Evolutionary conservation across 371 early-diverging fungal genomes (phyloP).

Genomic region (Mucor mucedo): DNA sequence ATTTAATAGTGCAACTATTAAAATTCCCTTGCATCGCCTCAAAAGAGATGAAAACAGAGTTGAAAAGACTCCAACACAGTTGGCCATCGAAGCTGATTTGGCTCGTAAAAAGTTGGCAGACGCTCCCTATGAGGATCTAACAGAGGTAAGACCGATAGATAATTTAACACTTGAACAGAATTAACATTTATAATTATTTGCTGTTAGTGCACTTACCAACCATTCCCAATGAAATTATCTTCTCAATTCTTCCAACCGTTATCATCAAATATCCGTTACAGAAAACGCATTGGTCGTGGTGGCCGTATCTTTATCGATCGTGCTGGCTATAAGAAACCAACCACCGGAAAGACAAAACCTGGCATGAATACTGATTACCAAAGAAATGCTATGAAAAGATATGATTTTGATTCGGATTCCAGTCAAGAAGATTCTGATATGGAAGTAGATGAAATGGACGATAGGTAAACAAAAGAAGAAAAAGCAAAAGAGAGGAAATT

Average conservation of each 20-base stretch:
- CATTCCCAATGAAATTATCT: constrained; percentile 45
- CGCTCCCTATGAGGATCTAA: constrained; percentile 61
- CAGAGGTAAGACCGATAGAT: constrained; percentile 41
- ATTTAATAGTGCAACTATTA: constrained; percentile 54
- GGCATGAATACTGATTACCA: constrained; percentile 13
- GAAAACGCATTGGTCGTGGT: constrained; percentile 67
- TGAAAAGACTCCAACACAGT: constrained; percentile 48
- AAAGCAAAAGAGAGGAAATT: constrained; percentile 20
- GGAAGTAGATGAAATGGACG: constrained; percentile 54
- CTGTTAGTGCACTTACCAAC: constrained; percentile 56
- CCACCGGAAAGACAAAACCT: constrained; percentile 36
- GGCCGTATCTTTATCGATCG: constrained; percentile 66
- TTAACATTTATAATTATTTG: background rate
- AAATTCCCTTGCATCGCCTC: constrained; percentile 57
- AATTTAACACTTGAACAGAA: background rate
- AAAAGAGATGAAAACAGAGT: constrained; percentile 39
- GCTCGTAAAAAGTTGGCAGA: constrained; percentile 57
- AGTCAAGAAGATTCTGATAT: constrained; percentile 56
- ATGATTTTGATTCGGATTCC: constrained; percentile 57
- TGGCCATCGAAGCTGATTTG: constrained; percentile 57
- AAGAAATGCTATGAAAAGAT: constrained; percentile 18
- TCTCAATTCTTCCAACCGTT: constrained; percentile 39
- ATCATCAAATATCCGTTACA: constrained; percentile 37
- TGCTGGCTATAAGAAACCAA: constrained; percentile 22
- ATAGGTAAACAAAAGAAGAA: constrained; percentile 34